Conservation (phyloP, 148 eudicot species). For the Talinum fruticosum region DNA sequence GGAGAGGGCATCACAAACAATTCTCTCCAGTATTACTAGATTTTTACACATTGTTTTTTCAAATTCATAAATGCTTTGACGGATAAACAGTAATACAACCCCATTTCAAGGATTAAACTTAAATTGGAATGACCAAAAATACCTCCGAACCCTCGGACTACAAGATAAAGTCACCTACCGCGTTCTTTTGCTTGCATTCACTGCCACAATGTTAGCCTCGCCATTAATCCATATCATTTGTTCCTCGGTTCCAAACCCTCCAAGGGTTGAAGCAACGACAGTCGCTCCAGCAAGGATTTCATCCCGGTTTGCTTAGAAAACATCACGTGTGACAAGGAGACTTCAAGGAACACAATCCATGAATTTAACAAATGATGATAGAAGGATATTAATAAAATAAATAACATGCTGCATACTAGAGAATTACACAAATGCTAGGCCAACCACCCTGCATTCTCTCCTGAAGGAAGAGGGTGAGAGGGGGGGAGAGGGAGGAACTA, state of each 20-base stretch:
- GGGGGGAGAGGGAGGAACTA: too few species aligned
- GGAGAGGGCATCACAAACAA: too few species aligned
- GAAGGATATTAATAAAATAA: background rate
- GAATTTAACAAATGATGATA: background rate
- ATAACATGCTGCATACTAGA: background rate
- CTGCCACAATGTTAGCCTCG: conserved; percentile 90
- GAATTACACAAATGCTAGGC: background rate
- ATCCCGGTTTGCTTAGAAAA: conserved; percentile 94
- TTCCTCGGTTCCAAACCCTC: conserved; percentile 96
- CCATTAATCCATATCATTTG: conserved; percentile 96
- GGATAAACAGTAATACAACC: background rate
- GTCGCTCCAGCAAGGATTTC: conserved; percentile 90
- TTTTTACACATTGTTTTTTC: too few species aligned
- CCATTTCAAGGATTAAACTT: background rate
- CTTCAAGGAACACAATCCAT: background rate
- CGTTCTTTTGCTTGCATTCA: conserved; percentile 82
- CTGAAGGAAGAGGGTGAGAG: too few species aligned
- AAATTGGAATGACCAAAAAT: background rate
- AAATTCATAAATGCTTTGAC: too few species aligned
- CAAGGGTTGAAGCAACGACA: conserved; percentile 90
- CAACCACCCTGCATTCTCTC: too few species aligned
- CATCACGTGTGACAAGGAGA: conserved; percentile 55
- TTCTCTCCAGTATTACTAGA: too few species aligned
- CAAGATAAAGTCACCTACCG: conserved; percentile 41
- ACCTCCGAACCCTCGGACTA: background rate